Base-by-base conservation (phyloP, 495 filamentous ascomycete genomes). In the Lasiosphaeriaceae sp. region DNA sequence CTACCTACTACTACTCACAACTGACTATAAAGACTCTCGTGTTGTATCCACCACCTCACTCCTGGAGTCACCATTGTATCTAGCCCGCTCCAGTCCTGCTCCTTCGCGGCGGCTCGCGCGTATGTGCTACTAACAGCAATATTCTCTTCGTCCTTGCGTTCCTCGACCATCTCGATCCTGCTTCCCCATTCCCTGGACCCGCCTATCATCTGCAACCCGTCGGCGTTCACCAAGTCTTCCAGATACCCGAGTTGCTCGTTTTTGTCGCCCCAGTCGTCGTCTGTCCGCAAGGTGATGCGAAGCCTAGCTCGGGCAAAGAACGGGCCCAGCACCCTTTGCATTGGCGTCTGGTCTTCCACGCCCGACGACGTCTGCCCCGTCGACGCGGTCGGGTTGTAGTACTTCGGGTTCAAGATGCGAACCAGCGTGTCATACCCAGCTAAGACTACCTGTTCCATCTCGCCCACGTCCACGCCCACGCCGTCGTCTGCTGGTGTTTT, bases 371-470 rank as follows among this genome's bases (percentile, higher is more conserved):
- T 69, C 22, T 55, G 48, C 17, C n/a, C 46, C 0, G 16, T 11
- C 4, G 52, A 34, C 0, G 73, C 66, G 0, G 76, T 80, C 1
- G 82, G 78, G 2, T 54, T 53, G 67, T 98, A 98, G 69, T 97
- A 97, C 65, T 89, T 93, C 0, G 86, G 71, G 57, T 90, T 77
- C 65, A 96, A 83, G 51, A 97, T 85, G 23, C 93, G 84, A 19
- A 90, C 85, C 29, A 97, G 66, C 0, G 93, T 96, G 72, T 98
- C 93, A 64, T 84, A 97, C 29, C 93, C 93, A 0, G 83, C 85
- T 17, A 98, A 80, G 72, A 94, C 90, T 19, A 92, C 75, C 64
- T 95, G 90, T 57, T 84, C 79, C 17, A 41, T 58, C 0, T 67
- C 67, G 9, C 70, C 44, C 26, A 11, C 11, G n/a, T n/a, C n/a